Conservation (phyloP, 805 yeast genomes). For the Wickerhamiella azyma region DNA sequence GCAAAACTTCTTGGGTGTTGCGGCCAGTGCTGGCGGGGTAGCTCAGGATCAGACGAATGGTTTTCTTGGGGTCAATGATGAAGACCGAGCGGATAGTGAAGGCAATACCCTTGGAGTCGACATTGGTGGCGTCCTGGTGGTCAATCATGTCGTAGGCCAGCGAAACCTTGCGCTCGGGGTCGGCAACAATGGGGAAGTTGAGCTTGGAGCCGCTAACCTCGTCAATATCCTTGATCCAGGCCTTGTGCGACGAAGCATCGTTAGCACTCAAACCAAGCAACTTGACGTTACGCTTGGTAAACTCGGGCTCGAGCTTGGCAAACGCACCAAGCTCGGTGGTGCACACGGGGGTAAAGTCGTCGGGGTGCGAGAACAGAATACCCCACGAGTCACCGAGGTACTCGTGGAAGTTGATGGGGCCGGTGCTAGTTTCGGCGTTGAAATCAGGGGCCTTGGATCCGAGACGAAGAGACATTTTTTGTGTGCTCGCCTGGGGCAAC, state of each 20-base stretch:
- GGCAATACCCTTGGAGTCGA: slow-evolving; percentile 58
- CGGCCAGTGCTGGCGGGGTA: slow-evolving; percentile 95
- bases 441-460: slow-evolving; percentile 86
- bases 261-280: slow-evolving; percentile 86
- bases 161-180: slow-evolving; percentile 72
- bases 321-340: slow-evolving; percentile 95
- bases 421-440: slow-evolving; percentile 69
- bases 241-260: slow-evolving; percentile 65
- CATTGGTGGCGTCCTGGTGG: slow-evolving; percentile 69
- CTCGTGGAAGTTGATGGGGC: slow-evolving; percentile 76
- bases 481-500: neutral
- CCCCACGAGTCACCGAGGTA: slow-evolving; percentile 80
- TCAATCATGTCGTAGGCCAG: slow-evolving; percentile 77
- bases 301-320: slow-evolving; percentile 83
- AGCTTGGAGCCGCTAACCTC: slow-evolving; percentile 69
- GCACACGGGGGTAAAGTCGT: slow-evolving; percentile 94
- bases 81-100: slow-evolving; percentile 89
- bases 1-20: slow-evolving; percentile 84
- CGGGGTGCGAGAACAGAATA: slow-evolving; percentile 86
- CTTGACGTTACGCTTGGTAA: slow-evolving; percentile 74
- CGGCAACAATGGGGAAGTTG: slow-evolving; percentile 84
- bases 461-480: slow-evolving; percentile 38
- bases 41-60: slow-evolving; percentile 71
- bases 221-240: slow-evolving; percentile 88
- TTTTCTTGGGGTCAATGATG: slow-evolving; percentile 84